Evolutionary conservation across 345 rosid genomes (phyloP).

Genomic region (Rhodamnia argentea): DNA sequence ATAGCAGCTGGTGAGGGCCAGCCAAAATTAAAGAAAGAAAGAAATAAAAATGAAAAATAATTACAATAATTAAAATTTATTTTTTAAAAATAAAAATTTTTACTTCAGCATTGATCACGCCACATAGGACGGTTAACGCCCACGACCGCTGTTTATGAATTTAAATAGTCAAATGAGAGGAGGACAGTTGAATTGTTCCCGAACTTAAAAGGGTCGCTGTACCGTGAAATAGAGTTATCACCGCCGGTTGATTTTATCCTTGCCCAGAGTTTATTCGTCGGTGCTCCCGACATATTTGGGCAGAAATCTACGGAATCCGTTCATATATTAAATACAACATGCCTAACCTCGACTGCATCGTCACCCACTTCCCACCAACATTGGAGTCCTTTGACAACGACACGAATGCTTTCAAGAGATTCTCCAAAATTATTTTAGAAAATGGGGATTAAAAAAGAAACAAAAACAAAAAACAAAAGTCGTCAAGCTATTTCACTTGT

Average conservation of each 20-base stretch:
- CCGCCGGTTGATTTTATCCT: neutral
- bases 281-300: neutral
- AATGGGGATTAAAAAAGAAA: too few relatives aligned
- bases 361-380: neutral
- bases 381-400: neutral
- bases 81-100: too few relatives aligned
- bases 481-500: neutral
- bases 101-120: too few relatives aligned
- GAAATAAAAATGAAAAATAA: too few relatives aligned
- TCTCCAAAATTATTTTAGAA: neutral
- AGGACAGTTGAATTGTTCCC: neutral
- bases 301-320: neutral
- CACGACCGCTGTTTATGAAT: too few relatives aligned
- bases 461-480: too few relatives aligned
- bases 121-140: too few relatives aligned
- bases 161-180: neutral
- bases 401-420: neutral
- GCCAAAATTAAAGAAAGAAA: too few relatives aligned
- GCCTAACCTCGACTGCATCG: neutral
- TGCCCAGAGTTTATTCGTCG: neutral
- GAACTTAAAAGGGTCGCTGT: neutral
- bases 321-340: too few relatives aligned
- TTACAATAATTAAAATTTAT: too few relatives aligned
- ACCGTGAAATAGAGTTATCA: too few relatives aligned
- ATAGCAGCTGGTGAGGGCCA: too few relatives aligned